phyloP scores from a whole-genome alignment of 306 rosid genomes.

The Hippophae tibetana region DNA sequence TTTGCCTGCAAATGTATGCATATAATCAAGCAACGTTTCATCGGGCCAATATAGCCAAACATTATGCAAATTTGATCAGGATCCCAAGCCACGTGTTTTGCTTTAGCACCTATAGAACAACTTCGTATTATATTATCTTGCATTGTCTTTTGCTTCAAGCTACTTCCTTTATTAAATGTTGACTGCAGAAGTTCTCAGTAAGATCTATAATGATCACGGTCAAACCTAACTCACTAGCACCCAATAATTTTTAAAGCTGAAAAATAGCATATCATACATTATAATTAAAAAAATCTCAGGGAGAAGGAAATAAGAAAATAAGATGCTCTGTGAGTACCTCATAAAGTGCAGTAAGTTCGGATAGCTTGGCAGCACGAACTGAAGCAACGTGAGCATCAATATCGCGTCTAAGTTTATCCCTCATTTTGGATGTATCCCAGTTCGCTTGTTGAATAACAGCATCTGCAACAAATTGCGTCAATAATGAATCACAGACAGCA shows the following conservation, averaged over 20 bases:
- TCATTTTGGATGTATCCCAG: constrained; percentile 77
- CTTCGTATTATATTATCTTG: no score
- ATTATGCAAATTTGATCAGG: neutral
- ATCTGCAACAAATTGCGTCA: constrained; percentile 50
- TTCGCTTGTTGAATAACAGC: constrained; percentile 61
- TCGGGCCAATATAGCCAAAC: neutral
- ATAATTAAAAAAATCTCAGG: constrained; percentile 10
- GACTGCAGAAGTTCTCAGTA: no score
- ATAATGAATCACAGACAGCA: constrained; percentile 12
- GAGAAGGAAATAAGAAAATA: constrained; percentile 14
- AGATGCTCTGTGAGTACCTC: constrained; percentile 44
- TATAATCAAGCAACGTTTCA: constrained; percentile 18
- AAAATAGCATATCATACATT: neutral
- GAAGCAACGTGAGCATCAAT: constrained; percentile 65
- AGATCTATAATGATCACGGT: neutral
- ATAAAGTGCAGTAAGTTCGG: constrained; percentile 53
- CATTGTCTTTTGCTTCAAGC: no score
- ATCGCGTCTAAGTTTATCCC: constrained; percentile 85
- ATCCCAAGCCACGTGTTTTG: neutral
- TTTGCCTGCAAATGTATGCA: constrained; percentile 46
- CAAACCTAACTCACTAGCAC: no score
- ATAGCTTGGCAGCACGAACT: constrained; percentile 62
- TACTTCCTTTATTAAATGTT: no score
- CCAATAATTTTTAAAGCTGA: neutral
- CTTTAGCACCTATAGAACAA: neutral